phyloP scores from a whole-genome alignment of 495 filamentous ascomycete genomes.

The Mytilinidion resinicola region DNA sequence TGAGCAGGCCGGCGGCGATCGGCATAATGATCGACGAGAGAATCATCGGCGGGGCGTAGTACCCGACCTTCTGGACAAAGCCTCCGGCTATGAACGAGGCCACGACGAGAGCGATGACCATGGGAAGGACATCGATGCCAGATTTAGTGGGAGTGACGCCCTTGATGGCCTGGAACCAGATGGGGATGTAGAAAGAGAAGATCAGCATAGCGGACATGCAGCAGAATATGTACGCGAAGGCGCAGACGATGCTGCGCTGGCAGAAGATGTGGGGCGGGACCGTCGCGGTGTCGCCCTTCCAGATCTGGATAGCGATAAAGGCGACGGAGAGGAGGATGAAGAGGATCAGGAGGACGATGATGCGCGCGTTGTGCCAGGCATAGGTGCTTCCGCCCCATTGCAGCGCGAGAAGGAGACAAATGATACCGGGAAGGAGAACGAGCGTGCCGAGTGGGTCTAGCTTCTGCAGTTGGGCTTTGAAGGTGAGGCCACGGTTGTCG shows the following conservation, averaged over 20 bases:
- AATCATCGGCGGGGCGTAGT: constrained; percentile 73
- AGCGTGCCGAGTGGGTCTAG: constrained; percentile 63
- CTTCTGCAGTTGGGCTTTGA: constrained; percentile 45
- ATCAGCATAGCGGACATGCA: constrained; percentile 62
- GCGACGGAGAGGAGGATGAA: constrained; percentile 56
- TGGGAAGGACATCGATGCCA: constrained; percentile 71
- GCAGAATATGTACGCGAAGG: constrained; percentile 48
- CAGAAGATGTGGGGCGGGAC: constrained; percentile 66
- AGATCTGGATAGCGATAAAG: constrained; percentile 61
- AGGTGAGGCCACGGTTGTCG: not conserved
- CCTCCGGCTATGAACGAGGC: constrained; percentile 56
- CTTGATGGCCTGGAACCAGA: constrained; percentile 88
- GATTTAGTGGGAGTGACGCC: constrained; percentile 59
- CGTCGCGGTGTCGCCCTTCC: constrained; percentile 66
- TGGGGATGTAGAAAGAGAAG: constrained; percentile 54
- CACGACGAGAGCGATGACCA: constrained; percentile 59
- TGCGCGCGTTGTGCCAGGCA: constrained; percentile 56
- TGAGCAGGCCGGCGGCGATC: constrained; percentile 65
- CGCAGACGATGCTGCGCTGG: constrained; percentile 60
- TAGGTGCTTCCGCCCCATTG: constrained; percentile 80
- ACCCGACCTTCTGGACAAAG: constrained; percentile 56
- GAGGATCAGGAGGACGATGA: constrained; percentile 66
- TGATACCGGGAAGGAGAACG: constrained; percentile 64
- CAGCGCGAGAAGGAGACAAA: constrained; percentile 69
- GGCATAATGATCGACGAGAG: constrained; percentile 50